phyloP scores from a whole-genome alignment of 768 basidiomycete genomes.

The Podaxis carcinomalis region DNA sequence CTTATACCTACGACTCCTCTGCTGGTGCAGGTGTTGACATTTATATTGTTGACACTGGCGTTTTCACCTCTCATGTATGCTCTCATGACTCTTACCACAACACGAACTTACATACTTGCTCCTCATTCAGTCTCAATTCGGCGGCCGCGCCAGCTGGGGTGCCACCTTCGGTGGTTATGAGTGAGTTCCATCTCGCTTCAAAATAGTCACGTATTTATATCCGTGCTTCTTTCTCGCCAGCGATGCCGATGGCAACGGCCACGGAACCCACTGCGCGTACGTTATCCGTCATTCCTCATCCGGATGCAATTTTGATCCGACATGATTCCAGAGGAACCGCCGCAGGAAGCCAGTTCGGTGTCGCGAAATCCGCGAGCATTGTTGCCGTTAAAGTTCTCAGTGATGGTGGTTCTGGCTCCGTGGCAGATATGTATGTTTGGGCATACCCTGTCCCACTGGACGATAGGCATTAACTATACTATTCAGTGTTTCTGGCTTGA shows the following conservation, averaged over 20 bases:
- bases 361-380: conserved; percentile 26
- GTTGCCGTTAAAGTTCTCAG: conserved; percentile 39
- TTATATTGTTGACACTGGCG: conserved; percentile 30
- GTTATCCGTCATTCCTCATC: not conserved
- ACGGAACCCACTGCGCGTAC: conserved; percentile 32
- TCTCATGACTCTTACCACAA: not conserved
- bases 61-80: conserved; percentile 20
- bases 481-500: conserved; percentile 22
- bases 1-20: conserved; percentile 18
- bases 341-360: conserved; percentile 21
- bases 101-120: not conserved
- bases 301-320: not conserved
- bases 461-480: not conserved
- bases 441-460: not conserved
- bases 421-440: conserved; percentile 15
- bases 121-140: conserved; percentile 27
- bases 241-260: conserved; percentile 32
- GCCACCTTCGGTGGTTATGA: conserved; percentile 25
- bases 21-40: conserved; percentile 30
- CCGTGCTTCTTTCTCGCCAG: not conserved
- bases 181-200: conserved; percentile 6
- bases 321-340: conserved; percentile 17
- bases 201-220: not conserved
- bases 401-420: conserved; percentile 23
- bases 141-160: conserved; percentile 36